These are phyloP conservation scores for Diaporthe sp. DNA, from an alignment of 2,329 filamentous ascomycete genomes.

Conservation along the genomic window DNA sequence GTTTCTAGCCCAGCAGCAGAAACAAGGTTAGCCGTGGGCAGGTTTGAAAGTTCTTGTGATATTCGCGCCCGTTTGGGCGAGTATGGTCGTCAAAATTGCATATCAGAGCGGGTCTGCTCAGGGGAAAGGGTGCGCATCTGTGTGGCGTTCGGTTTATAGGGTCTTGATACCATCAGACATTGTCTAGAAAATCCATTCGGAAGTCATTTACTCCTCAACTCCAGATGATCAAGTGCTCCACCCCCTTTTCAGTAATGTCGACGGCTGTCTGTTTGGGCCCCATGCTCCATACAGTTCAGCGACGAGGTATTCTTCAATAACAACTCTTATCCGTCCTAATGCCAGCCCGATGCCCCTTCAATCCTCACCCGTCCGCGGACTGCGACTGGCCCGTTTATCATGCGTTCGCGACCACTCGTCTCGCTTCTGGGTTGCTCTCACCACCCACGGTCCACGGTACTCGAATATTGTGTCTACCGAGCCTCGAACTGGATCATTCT, in stretches of 20 bases:
- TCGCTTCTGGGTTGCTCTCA: neutral
- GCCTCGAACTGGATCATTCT: constrained; percentile 99
- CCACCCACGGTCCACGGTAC: neutral
- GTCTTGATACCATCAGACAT: constrained; percentile 40
- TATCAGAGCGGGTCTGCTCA: constrained; percentile 18
- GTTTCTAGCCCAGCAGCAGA: constrained; percentile 60
- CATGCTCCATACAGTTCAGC: neutral
- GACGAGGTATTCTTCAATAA: neutral
- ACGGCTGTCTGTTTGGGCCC: neutral
- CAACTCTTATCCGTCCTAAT: neutral
- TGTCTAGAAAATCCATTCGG: constrained; percentile 33
- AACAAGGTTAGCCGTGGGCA: constrained; percentile 13
- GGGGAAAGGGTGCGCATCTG: constrained; percentile 36
- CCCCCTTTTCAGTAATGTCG: neutral
- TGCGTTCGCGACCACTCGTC: neutral
- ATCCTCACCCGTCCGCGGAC: neutral
- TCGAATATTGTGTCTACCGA: constrained; percentile 61
- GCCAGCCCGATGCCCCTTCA: neutral
- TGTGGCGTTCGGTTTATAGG: constrained; percentile 39
- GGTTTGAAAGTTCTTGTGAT: neutral
- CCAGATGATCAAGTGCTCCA: constrained; percentile 22
- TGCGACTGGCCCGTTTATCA: neutral
- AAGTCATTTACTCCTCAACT: constrained; percentile 32
- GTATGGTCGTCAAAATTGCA: constrained; percentile 39
- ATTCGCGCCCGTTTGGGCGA: neutral